phyloP scores from a whole-genome alignment of 2,329 filamentous ascomycete species.

The Trichoderma sp. region DNA sequence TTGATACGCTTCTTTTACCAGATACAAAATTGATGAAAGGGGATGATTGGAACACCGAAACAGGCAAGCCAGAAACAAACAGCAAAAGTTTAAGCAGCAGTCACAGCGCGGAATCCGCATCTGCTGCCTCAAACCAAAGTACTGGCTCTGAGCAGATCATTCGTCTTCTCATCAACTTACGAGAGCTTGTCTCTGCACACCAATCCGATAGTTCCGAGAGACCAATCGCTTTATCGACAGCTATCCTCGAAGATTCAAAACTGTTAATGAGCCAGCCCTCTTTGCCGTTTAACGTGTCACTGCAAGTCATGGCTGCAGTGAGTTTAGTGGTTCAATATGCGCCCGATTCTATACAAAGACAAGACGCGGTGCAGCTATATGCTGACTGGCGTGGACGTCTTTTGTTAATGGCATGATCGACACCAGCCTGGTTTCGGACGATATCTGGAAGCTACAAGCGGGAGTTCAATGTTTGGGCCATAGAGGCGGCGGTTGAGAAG shows the following conservation, averaged over 20 bases:
- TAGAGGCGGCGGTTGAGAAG: not conserved
- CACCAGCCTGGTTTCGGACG: not conserved
- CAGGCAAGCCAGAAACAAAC: not conserved
- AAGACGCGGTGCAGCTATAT: not conserved
- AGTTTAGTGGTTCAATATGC: slow-evolving; percentile 11
- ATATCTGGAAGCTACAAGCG: not conserved
- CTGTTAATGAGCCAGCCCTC: not conserved
- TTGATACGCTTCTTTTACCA: not conserved
- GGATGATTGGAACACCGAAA: not conserved
- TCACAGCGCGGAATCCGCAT: not conserved
- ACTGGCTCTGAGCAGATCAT: not conserved
- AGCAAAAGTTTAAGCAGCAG: not conserved
- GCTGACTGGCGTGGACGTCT: not conserved
- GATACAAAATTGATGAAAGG: not conserved
- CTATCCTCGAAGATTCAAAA: not conserved
- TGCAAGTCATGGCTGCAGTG: not conserved
- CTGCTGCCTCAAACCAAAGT: not conserved
- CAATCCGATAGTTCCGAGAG: not conserved
- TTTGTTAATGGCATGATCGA: not conserved
- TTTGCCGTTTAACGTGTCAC: not conserved
- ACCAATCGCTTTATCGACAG: not conserved
- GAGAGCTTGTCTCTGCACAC: not conserved
- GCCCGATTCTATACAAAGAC: not conserved
- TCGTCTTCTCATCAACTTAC: not conserved
- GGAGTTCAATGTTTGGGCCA: not conserved